Percentiles rank a stretch among this genome's conserved stretches.
These are phyloP conservation scores for Alternaria hordeiaustralica DNA, from an alignment of 2,329 filamentous ascomycete genomes.

Conservation along the genomic window DNA sequence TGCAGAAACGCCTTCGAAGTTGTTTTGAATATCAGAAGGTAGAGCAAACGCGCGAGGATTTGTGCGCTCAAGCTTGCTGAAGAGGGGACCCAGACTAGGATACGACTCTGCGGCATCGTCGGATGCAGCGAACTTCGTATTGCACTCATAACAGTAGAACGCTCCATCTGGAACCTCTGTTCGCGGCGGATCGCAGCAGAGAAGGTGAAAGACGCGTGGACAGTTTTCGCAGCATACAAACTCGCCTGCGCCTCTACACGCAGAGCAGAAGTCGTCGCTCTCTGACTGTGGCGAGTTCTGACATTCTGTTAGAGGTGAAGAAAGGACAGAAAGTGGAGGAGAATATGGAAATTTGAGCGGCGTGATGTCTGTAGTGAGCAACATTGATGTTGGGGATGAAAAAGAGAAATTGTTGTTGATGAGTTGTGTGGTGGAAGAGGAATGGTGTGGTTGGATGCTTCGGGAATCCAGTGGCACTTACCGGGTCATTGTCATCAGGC, in stretches of 20 bases:
- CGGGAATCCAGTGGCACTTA: constrained; percentile 56
- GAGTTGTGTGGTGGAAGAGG: constrained; percentile 46
- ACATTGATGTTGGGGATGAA: constrained; percentile 41
- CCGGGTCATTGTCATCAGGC: constrained; percentile 63
- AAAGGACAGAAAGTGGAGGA: constrained; percentile 43
- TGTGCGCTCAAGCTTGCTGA: constrained; percentile 69
- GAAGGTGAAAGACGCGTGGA: constrained; percentile 86
- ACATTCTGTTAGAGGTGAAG: constrained; percentile 50
- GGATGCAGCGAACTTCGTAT: constrained; percentile 25
- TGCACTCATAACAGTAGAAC: constrained; percentile 76
- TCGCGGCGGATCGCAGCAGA: constrained; percentile 80
- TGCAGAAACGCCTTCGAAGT: constrained; percentile 80
- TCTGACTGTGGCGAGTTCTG: constrained; percentile 56
- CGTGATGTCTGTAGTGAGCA: constrained; percentile 36
- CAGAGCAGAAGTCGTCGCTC: constrained; percentile 88
- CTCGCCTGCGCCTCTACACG: constrained; percentile 82
- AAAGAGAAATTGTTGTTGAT: constrained; percentile 38
- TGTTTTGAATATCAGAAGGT: constrained; percentile 72
- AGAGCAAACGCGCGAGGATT: constrained; percentile 76
- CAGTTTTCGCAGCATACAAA: constrained; percentile 95
- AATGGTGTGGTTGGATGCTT: constrained; percentile 51
- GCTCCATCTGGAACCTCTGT: constrained; percentile 39
- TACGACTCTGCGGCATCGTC: constrained; percentile 36
- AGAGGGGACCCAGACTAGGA: constrained; percentile 63
- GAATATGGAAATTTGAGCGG: constrained; percentile 44